A percentile compares a stretch with the other conserved stretches of the same genome.
Conservation (phyloP, 1,284 basidiomycete genomes). For the Schizophyllum commune region DNA sequence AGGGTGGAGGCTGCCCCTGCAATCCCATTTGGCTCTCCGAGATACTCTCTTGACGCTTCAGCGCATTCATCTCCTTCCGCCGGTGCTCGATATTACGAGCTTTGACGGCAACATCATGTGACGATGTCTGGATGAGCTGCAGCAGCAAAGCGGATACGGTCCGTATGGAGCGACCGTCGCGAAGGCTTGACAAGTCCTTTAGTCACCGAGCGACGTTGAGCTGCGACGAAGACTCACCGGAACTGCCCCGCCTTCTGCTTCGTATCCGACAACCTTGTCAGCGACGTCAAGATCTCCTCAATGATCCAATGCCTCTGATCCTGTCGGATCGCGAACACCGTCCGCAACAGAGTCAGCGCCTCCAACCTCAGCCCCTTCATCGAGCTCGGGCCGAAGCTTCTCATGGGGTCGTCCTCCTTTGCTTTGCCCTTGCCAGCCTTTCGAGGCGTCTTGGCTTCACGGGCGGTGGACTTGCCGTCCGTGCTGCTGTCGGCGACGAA, state of each 20-base stretch:
- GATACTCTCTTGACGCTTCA: conserved; percentile 53
- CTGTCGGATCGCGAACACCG: conserved; percentile 86
- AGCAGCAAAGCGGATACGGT: conserved; percentile 89
- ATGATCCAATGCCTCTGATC: conserved; percentile 93
- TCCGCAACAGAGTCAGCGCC: conserved; percentile 75
- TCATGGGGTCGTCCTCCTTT: conserved; percentile 46
- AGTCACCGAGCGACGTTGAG: not conserved
- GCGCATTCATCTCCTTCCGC: conserved; percentile 51
- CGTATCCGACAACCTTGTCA: conserved; percentile 85
- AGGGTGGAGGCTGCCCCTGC: conserved; percentile 20
- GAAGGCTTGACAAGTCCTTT: conserved; percentile 38
- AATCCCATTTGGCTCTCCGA: conserved; percentile 27
- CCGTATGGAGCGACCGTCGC: conserved; percentile 81
- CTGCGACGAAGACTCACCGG: conserved; percentile 40
- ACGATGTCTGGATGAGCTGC: conserved; percentile 93
- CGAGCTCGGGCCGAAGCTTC: conserved; percentile 60
- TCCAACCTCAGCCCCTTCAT: conserved; percentile 81
- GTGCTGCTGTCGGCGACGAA: conserved; percentile 67
- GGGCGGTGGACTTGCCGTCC: conserved; percentile 22
- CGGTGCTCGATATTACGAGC: conserved; percentile 53
- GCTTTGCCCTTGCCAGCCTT: conserved; percentile 37
- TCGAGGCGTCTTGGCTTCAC: not conserved
- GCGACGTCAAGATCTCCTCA: conserved; percentile 85
- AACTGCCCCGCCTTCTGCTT: conserved; percentile 85
- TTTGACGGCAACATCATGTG: conserved; percentile 66